Evolutionary conservation across 139 green algal species (phyloP).

Genomic region (Edaphochlamys debaryana): DNA sequence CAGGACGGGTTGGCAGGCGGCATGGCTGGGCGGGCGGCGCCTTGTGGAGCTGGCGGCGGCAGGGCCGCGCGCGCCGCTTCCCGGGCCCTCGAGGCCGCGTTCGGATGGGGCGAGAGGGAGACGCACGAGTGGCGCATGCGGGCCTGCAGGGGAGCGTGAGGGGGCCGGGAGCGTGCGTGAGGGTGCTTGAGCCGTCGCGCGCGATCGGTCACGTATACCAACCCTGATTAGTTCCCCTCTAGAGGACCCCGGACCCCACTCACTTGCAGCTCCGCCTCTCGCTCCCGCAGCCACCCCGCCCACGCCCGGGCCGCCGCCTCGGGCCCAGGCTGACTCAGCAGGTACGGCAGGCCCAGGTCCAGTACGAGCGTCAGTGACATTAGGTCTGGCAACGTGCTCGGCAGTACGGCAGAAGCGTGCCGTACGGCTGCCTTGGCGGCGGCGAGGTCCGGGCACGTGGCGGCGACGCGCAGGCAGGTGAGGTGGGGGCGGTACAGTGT

Average conservation of each 20-base stretch:
- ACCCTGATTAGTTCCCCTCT: not conserved
- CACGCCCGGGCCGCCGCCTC: not conserved
- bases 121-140: slow-evolving; percentile 13
- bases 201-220: not conserved
- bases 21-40: no score
- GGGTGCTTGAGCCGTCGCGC: not conserved
- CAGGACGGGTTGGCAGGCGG: no score
- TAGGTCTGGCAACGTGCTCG: not conserved
- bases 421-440: not conserved
- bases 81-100: not conserved
- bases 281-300: slow-evolving; percentile 8
- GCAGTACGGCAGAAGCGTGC: not conserved
- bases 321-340: slow-evolving; percentile 4
- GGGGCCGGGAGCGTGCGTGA: not conserved
- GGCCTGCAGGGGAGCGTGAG: not conserved
- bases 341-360: not conserved
- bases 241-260: not conserved
- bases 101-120: slow-evolving; percentile 13
- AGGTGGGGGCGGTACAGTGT: not conserved
- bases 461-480: not conserved
- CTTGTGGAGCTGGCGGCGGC: no score
- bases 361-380: not conserved
- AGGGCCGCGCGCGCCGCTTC: no score
- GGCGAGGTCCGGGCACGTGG: not conserved
- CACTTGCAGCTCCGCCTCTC: slow-evolving; percentile 13